Evolutionary conservation across 23 red algal genomes (phyloP).

Genomic region (Gracilariopsis chorda): DNA sequence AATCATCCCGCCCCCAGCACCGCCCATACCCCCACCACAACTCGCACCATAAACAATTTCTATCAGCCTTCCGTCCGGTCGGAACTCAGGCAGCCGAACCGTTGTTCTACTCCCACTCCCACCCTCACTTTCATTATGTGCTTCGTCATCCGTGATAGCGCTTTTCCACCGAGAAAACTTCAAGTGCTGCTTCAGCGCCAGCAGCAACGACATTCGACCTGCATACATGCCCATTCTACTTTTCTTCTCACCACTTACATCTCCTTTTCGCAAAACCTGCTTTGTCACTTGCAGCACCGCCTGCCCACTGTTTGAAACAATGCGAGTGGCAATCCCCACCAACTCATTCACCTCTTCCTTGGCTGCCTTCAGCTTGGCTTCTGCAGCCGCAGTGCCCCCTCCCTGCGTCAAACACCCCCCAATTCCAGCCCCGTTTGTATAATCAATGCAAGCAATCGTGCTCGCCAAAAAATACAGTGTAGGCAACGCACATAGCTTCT

Average conservation of each 20-base stretch:
- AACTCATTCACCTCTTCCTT: slow-evolving; percentile 53
- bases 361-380: slow-evolving; percentile 42
- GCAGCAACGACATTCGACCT: slow-evolving; percentile 24
- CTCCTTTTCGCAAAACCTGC: background rate
- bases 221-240: background rate
- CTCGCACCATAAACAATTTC: background rate
- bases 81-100: background rate
- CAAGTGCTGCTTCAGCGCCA: slow-evolving; percentile 40
- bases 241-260: background rate
- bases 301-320: slow-evolving; percentile 56
- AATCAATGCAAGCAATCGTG: slow-evolving; percentile 46
- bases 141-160: background rate
- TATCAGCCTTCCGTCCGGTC: background rate
- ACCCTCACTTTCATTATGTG: background rate
- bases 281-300: slow-evolving; percentile 24
- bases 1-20: background rate
- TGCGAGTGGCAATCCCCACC: slow-evolving; percentile 20
- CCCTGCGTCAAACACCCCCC: slow-evolving; percentile 48
- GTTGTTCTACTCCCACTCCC: background rate
- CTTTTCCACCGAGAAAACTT: slow-evolving; percentile 36
- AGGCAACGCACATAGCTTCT: slow-evolving; percentile 10
- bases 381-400: slow-evolving; percentile 67
- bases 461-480: slow-evolving; percentile 42
- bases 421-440: slow-evolving; percentile 41
- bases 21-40: background rate